Percentiles rank a stretch among this genome's conserved stretches.
Conservation (phyloP, 306 rosid genomes). For the Potentilla sterilis region DNA sequence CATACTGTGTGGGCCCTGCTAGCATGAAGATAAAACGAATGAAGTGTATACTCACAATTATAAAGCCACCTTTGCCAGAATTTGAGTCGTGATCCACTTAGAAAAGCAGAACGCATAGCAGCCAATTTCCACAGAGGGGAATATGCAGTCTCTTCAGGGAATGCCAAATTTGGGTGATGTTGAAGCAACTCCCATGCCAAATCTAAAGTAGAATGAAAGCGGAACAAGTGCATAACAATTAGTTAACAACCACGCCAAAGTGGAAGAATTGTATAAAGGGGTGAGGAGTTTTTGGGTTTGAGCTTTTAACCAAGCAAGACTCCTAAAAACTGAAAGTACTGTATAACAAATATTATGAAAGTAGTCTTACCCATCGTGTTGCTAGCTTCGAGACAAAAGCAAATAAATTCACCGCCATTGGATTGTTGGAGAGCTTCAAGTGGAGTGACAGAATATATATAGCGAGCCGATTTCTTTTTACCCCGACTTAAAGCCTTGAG, state of each 20-base stretch:
- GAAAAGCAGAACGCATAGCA: background rate
- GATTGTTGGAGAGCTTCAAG: too few relatives aligned
- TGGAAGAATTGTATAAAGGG: too few relatives aligned
- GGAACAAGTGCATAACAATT: too few relatives aligned
- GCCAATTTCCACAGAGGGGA: background rate
- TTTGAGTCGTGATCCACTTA: background rate
- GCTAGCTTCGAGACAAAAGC: background rate
- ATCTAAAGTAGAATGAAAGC: too few relatives aligned
- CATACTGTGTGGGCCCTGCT: too few relatives aligned
- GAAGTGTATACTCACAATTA: background rate
- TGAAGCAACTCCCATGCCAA: background rate
- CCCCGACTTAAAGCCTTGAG: fast-evolving
- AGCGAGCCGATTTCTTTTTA: background rate
- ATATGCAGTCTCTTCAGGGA: too few relatives aligned
- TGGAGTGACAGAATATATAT: background rate
- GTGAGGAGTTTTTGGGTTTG: too few relatives aligned
- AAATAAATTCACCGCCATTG: background rate
- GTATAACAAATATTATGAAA: too few relatives aligned
- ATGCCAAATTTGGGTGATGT: background rate
- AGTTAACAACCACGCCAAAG: too few relatives aligned
- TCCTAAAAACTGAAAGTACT: too few relatives aligned
- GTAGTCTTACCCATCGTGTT: background rate
- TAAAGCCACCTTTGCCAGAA: background rate
- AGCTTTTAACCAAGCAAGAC: too few relatives aligned
- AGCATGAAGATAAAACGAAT: too few relatives aligned